A percentile compares a stretch with the other conserved stretches of the same genome.
phyloP scores from a whole-genome alignment of 345 rosid genomes.

The Atalantia buxifolia region DNA sequence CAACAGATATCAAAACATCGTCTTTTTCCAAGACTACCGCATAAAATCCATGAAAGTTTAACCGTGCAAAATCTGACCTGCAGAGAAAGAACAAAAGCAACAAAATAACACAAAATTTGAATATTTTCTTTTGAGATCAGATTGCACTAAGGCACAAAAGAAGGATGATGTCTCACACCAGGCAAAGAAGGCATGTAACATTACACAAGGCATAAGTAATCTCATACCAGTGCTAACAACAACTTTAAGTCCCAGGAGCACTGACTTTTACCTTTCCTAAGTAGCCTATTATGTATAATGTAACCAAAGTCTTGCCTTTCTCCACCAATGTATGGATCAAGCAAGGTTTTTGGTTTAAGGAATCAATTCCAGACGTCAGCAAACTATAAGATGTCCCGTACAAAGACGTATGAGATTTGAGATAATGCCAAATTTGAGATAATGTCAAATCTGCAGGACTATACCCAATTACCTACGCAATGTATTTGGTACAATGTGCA shows the following conservation, averaged over 20 bases:
- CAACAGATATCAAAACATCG: slow-evolving; percentile 77
- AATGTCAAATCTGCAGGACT: not conserved
- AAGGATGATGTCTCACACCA: not conserved
- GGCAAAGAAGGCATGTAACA: not conserved
- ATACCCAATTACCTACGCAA: not conserved
- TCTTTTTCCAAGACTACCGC: slow-evolving; percentile 86
- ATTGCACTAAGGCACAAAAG: not conserved
- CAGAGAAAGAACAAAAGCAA: slow-evolving; percentile 16
- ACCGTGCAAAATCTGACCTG: slow-evolving; percentile 83
- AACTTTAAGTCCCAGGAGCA: not conserved
- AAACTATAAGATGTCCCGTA: not conserved
- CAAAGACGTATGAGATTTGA: not conserved
- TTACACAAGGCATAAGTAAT: not conserved
- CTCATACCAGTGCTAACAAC: not conserved
- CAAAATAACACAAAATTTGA: not conserved
- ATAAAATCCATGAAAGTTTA: slow-evolving; percentile 79
- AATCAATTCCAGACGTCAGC: not conserved
- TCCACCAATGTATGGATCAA: not conserved
- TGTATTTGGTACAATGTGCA: not conserved
- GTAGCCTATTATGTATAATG: not conserved
- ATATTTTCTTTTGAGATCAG: not conserved
- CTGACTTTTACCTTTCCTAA: not conserved
- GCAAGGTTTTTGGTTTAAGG: not conserved
- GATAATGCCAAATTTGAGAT: not conserved
- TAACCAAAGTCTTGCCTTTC: not conserved